phyloP scores from a whole-genome alignment of 148 eudicot genomes.

The Chenopodium album region DNA sequence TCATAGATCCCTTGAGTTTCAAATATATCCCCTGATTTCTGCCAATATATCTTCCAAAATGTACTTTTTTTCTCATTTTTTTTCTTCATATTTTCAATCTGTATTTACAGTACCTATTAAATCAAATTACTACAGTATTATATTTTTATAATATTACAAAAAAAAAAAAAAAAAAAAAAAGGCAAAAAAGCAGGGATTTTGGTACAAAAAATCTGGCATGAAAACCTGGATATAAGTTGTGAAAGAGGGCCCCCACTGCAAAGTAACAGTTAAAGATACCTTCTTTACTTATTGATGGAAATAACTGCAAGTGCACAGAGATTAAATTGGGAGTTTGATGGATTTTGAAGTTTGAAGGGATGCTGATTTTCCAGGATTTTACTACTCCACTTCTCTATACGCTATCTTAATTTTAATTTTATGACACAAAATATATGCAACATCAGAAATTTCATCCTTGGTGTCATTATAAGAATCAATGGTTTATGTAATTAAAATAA shows the following conservation, averaged over 20 bases:
- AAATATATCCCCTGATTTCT: background rate
- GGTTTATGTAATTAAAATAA: too few relatives aligned
- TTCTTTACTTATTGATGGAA: background rate
- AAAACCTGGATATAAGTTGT: background rate
- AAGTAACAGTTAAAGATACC: background rate
- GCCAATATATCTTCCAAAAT: background rate
- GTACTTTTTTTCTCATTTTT: background rate
- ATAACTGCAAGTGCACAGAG: background rate
- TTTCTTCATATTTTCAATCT: background rate
- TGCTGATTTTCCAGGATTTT: background rate
- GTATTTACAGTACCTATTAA: background rate
- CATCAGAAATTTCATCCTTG: too few relatives aligned
- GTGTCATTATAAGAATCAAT: background rate
- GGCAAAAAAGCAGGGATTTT: background rate
- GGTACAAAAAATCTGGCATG: background rate
- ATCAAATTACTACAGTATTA: too few relatives aligned
- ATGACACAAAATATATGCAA: background rate
- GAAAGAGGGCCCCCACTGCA: background rate
- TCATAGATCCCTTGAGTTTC: background rate
- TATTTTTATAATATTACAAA: too few relatives aligned
- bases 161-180: too few relatives aligned
- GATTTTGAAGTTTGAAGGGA: background rate
- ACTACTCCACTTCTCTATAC: background rate
- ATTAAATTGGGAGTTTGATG: background rate
- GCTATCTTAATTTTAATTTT: background rate